Conservation (phyloP, 2,329 filamentous ascomycete species). For the Alternaria triticimaculans region DNA sequence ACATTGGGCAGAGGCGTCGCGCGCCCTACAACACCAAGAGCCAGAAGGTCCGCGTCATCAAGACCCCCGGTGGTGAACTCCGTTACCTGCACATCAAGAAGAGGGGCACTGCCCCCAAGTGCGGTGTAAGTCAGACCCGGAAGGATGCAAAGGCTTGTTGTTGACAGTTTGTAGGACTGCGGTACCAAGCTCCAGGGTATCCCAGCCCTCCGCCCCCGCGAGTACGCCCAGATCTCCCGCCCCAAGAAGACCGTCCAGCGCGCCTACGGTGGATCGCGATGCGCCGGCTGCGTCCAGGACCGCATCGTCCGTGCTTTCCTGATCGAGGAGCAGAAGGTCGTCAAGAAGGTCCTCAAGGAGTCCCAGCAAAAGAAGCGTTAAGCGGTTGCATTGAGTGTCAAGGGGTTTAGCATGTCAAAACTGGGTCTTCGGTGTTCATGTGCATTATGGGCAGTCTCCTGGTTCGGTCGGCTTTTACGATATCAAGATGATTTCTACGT, state of each 20-base stretch:
- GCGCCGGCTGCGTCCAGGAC: constrained; percentile 98
- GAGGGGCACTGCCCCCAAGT: constrained; percentile 97
- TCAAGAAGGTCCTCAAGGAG: constrained; percentile 99
- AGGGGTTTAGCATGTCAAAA: constrained; percentile 45
- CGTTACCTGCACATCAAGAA: constrained; percentile 99
- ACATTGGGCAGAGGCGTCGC: constrained; percentile 59
- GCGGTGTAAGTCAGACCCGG: constrained; percentile 53
- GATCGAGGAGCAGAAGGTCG: constrained; percentile 99
- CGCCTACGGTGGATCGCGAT: constrained; percentile 96
- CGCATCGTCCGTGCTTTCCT: constrained; percentile 97
- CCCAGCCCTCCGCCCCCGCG: constrained; percentile 95
- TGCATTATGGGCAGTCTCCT: constrained; percentile 51
- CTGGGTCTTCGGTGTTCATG: constrained; percentile 51
- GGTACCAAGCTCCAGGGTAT: constrained; percentile 97
- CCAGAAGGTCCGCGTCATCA: constrained; percentile 82
- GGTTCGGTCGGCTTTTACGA: constrained; percentile 48
- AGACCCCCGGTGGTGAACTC: constrained; percentile 92
- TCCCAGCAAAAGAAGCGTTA: constrained; percentile 76
- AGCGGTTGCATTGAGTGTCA: constrained; percentile 32
- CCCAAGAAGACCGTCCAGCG: constrained; percentile 99
- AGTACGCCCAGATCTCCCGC: constrained; percentile 96
- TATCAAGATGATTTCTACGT: constrained; percentile 48
- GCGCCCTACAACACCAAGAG: constrained; percentile 92
- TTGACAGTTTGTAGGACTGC: constrained; percentile 75
- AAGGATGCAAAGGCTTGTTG: constrained; percentile 1